Conservation (phyloP, 345 rosid genomes). For the Lepidium aucheri region DNA sequence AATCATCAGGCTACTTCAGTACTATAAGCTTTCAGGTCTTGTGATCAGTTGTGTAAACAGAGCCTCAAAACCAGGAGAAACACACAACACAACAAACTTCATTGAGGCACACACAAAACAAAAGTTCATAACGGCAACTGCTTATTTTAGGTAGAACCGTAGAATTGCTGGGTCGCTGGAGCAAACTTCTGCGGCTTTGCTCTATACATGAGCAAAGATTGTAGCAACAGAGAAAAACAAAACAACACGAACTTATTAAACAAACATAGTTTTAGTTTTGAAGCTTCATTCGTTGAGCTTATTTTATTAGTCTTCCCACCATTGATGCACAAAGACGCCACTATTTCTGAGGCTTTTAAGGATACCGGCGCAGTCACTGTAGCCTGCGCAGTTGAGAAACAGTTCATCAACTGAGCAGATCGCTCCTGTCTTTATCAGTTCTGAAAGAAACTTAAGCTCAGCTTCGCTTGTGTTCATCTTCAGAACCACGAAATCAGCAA, state of each 20-base stretch:
- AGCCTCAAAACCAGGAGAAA: slow-evolving; percentile 4
- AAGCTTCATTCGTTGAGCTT: slow-evolving; percentile 6
- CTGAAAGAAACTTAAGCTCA: slow-evolving; percentile 52
- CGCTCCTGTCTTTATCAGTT: slow-evolving; percentile 53
- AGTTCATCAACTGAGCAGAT: slow-evolving; percentile 76
- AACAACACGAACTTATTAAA: not conserved
- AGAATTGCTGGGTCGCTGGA: slow-evolving; percentile 19
- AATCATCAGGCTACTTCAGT: not conserved
- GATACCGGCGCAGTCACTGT: slow-evolving; percentile 41
- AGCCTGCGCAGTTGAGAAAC: slow-evolving; percentile 52
- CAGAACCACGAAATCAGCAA: slow-evolving; percentile 67
- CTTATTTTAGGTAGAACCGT: slow-evolving; percentile 21
- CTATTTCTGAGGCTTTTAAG: slow-evolving; percentile 52
- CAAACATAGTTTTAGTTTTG: slow-evolving; percentile 4
- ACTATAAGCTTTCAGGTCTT: not conserved
- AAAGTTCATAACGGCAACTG: slow-evolving; percentile 14
- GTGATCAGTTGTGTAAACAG: not conserved
- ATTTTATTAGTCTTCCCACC: slow-evolving; percentile 57
- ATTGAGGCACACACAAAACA: slow-evolving; percentile 14
- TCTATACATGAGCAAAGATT: slow-evolving; percentile 14
- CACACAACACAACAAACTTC: slow-evolving; percentile 22
- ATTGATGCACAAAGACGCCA: slow-evolving; percentile 83
- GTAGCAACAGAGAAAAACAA: not conserved
- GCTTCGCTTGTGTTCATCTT: slow-evolving; percentile 63
- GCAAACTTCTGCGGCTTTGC: slow-evolving; percentile 20